Evolutionary conservation across 2,329 filamentous ascomycete genomes (phyloP), one percentile per base, ranked within the genome.

Genomic region (Pseudodiploospora longispora): DNA sequence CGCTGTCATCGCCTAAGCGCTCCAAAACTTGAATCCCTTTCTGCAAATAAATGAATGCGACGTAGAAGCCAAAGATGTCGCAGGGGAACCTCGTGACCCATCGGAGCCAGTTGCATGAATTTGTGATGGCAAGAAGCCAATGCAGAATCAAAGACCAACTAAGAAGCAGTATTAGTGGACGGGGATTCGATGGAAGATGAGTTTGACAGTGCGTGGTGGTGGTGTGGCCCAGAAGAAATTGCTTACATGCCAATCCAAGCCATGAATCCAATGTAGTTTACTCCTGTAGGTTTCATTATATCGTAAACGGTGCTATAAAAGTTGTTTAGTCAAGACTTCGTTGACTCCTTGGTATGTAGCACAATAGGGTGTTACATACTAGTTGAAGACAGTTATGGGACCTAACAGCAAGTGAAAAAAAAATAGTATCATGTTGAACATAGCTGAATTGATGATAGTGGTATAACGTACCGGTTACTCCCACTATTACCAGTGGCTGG

Each of bases 351-450:
- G 38, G 32, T 44, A 6, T 33, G 31, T n/a, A n/a, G 6, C 36
- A 52, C 30, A 39, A 29, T 30, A 37, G 6, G 29, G 46, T 19
- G 12, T 35, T 12, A 60, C 73, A 36, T 61, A 80, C 77, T 94
- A 95, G 61, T 94, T 95, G 60, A 95, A 95, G 29, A 95, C 87
- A 10, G 89, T 94, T 46, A 95, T 95, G 4, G 88, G 88, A n/a
- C 81, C 80, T 78, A 44, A 10, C 12, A 31, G 12, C 31, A 27
- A 19, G 19, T 19, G 19, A 19, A 19, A 19, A 19, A 19, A 3
- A 19, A 19, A 2, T 19, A 19, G 19, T 9, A 12, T 12, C 8
- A 9, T 34, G 32, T 9, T 34, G 9, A 34, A 34, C 32, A 34
- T 34, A 12, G 32, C 32, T 12, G 12, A 9, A 34, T 34, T 19